These are phyloP conservation scores for Tarenaya hassleriana DNA, from an alignment of 345 rosid genomes.

Conservation along the genomic window DNA sequence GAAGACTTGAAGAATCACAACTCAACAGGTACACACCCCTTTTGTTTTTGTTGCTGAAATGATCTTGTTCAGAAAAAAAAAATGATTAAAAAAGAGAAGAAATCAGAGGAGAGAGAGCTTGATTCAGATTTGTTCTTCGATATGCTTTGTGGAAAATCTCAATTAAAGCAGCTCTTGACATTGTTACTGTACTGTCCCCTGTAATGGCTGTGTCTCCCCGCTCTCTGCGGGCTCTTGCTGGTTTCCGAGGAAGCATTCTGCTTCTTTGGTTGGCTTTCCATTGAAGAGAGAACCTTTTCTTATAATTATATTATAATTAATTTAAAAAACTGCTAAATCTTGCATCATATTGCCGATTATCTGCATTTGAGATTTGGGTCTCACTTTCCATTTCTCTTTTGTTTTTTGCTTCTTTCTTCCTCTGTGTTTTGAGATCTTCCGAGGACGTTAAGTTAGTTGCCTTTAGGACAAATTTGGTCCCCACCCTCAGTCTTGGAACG, in stretches of 20 bases:
- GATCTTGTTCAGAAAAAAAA: constrained; percentile 6
- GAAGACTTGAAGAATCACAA: constrained; percentile 37
- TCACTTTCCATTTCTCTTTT: constrained; percentile 14
- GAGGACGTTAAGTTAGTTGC: constrained; percentile 37
- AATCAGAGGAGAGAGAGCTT: constrained; percentile 14
- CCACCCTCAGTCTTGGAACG: constrained; percentile 46
- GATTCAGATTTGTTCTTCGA: constrained; percentile 38
- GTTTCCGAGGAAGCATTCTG: constrained; percentile 24
- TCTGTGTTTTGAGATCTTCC: constrained; percentile 48
- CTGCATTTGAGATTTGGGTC: constrained; percentile 15
- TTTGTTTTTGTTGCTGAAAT: constrained; percentile 2
- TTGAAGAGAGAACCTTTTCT: constrained; percentile 21
- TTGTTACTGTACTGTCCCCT: constrained; percentile 32
- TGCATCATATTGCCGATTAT: constrained; percentile 14
- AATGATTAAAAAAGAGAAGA: background rate
- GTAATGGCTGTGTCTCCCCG: constrained; percentile 17
- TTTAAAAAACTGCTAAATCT: constrained; percentile 16
- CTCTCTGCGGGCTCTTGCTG: constrained; percentile 22
- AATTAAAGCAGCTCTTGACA: background rate
- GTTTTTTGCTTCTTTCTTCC: constrained; percentile 24
- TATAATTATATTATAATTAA: constrained; percentile 21
- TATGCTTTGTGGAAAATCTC: constrained; percentile 6
- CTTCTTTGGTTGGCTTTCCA: constrained; percentile 17
- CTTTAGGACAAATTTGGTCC: constrained; percentile 45
- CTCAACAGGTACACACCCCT: constrained; percentile 15